These are phyloP conservation scores for Yarrowia galli DNA, from an alignment of 1,139 yeast species.

Conservation along the genomic window DNA sequence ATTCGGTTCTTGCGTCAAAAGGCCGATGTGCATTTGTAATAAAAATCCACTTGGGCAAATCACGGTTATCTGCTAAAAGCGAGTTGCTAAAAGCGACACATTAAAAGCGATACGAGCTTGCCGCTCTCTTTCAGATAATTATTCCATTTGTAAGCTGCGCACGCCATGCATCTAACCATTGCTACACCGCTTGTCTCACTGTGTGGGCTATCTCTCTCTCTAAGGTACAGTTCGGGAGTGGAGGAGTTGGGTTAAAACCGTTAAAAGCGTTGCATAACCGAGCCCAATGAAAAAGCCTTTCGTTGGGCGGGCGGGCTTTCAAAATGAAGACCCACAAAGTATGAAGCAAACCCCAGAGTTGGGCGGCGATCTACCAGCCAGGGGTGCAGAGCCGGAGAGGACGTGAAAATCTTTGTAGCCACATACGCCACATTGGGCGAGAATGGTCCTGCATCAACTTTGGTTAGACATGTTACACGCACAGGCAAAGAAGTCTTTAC, in stretches of 20 bases:
- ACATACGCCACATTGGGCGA: background rate
- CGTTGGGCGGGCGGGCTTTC: too few species aligned
- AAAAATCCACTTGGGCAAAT: background rate
- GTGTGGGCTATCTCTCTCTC: too few species aligned
- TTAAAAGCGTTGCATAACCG: slow-evolving; percentile 37
- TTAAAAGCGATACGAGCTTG: slow-evolving; percentile 12
- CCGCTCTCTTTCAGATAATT: background rate
- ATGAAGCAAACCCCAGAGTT: slow-evolving; percentile 25
- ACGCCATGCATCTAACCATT: background rate
- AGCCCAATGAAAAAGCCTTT: background rate
- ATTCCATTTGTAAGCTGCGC: slow-evolving; percentile 15
- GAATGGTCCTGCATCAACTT: background rate
- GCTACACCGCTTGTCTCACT: background rate
- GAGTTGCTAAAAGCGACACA: background rate
- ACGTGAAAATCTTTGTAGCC: background rate
- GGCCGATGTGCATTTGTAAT: background rate
- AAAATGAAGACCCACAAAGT: background rate
- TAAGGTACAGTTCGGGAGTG: too few species aligned
- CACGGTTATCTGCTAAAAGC: background rate
- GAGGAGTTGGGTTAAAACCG: background rate
- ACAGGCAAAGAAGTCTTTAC: background rate
- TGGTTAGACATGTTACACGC: background rate
- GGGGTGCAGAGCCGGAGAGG: background rate
- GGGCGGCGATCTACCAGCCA: slow-evolving; percentile 1
- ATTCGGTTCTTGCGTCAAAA: background rate